Evolutionary conservation across 352 stramenopile genomes (phyloP).

Genomic region (Globisporangium splendens): DNA sequence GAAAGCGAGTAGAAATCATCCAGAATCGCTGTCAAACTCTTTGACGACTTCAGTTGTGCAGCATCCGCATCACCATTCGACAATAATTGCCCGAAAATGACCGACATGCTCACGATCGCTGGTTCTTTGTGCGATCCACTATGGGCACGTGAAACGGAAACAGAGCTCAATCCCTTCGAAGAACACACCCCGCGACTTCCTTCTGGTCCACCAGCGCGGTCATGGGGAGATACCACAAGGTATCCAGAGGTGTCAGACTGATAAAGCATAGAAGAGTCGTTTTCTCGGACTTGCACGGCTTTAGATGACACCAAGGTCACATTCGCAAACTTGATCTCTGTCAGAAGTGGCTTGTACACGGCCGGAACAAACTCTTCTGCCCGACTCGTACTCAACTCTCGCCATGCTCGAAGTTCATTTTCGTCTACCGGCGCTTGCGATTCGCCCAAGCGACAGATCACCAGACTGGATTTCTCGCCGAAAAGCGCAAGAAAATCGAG

Average conservation of each 20-base stretch:
- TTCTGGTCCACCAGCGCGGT: conserved; percentile 17
- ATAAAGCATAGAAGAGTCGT: conserved; percentile 30
- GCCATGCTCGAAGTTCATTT: conserved; percentile 37
- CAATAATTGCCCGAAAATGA: conserved; percentile 24
- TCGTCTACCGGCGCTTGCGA: conserved; percentile 21
- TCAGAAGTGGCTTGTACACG: conserved; percentile 30
- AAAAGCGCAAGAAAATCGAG: conserved; percentile 60
- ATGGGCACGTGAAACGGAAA: conserved; percentile 2
- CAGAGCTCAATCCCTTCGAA: conserved; percentile 15
- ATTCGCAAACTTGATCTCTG: conserved; percentile 35
- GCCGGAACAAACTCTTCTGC: conserved; percentile 28
- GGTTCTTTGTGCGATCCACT: conserved; percentile 17
- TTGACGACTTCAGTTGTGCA: background rate
- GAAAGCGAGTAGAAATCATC: conserved; percentile 61
- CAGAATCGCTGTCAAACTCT: conserved; percentile 32
- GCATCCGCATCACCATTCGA: conserved; percentile 2
- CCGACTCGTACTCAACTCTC: conserved; percentile 26
- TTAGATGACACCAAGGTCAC: conserved; percentile 29
- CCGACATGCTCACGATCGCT: conserved; percentile 30
- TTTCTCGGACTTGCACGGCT: conserved; percentile 41
- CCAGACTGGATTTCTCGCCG: conserved; percentile 39
- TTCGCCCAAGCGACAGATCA: conserved; percentile 35
- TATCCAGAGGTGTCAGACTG: conserved; percentile 29
- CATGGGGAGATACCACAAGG: conserved; percentile 34
- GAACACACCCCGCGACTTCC: conserved; percentile 30